Evolutionary conservation across 768 basidiomycete genomes (phyloP), one percentile per base, ranked within the genome.

Genomic region (Postia placenta): DNA sequence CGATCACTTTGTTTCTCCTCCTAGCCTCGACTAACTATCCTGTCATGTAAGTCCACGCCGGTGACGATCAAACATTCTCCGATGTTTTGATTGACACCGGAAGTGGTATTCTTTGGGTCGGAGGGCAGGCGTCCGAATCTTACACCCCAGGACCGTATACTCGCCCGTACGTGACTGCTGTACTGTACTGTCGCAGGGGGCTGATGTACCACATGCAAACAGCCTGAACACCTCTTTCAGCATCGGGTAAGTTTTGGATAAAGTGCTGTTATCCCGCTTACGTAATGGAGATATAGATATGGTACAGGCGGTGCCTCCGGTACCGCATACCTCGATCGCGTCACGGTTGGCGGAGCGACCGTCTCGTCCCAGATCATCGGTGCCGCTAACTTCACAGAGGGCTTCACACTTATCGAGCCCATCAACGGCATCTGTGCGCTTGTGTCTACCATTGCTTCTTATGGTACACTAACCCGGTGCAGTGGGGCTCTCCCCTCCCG

Each of bases 361-460:
- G 50, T 47, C 14, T 25, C n/a, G 6, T 40, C 36, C 22, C 50
- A 51, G 28, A 30, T 46, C 50, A 42, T 51, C n/a, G 50, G 50
- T 11, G 35, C 35, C 19, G 50, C 35, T 22, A 27, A 46, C 12
- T 19, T 9, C 23, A 46, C 35, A 37, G 17, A n/a, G 11, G 44
- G 44, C 11, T 46, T 46, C 30, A 33, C 33, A 15, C 22, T 27
- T 17, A 27, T 38, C 17, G 15, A 33, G 12, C 44, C 50, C 22
- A 45, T 51, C 14, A 45, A 51, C 28, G 50, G 50, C n/a, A 46
- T 51, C 17, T 12, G 50, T 51, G 24, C 2, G 50, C 45, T 22
- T 33, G 9, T 50, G 12, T 28, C 27, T 17, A 20, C 15, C 6
- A 30, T 26, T 36, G 20, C 7, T 27, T 19, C 19, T 22, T 12